Evolutionary conservation across 805 yeast genomes (phyloP), one percentile per base, ranked within the genome.

Genomic region (Nakazawaea holstii): DNA sequence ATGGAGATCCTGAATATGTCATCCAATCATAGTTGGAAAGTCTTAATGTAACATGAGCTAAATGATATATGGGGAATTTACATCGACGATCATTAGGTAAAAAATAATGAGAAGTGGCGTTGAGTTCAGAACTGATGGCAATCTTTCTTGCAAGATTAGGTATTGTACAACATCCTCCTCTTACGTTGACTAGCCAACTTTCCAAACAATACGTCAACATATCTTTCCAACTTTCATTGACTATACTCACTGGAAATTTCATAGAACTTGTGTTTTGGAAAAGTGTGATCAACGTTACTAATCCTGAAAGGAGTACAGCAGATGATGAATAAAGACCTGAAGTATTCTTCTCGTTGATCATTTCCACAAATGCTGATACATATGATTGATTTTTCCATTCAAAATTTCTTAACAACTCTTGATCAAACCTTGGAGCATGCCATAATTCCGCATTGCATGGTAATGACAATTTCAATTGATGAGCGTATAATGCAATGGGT

Each of bases 1-100:
- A 76, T 0, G 91, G 91, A 2, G 87, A 83, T 0, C 95, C 95
- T 2, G 90, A 80, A 59, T 70, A 84, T 4, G 84, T 80, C 48
- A 86, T 84, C 52, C 83, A 79, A 59, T 87, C 94, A 58, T 82
- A 81, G 49, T 84, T 87, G 47, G 81, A 78, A 24, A 84, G 72
- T 48, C 82, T 73, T 39, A 86, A 69, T 13, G 77, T 70, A 5
- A 83, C 76, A 53, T 84, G 89, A 1, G 86, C 78, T 60, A 84
- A 70, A 58, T 86, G 89, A 60, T 79, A 83, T 50, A 80, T 77
- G 0, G 90, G 84, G 44, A 75, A 70, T 42, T 74, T 75, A 57
- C 85, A 81, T 31, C 77, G 64, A 2, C 65, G 57, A 50, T 65
- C 74, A 26, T 53, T 55, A 2, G 36, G 9, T 4, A 30, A 24